Evolutionary conservation across 1,284 basidiomycete genomes (phyloP), one percentile per base, ranked within the genome.

Genomic region (Porodaedalea pini): DNA sequence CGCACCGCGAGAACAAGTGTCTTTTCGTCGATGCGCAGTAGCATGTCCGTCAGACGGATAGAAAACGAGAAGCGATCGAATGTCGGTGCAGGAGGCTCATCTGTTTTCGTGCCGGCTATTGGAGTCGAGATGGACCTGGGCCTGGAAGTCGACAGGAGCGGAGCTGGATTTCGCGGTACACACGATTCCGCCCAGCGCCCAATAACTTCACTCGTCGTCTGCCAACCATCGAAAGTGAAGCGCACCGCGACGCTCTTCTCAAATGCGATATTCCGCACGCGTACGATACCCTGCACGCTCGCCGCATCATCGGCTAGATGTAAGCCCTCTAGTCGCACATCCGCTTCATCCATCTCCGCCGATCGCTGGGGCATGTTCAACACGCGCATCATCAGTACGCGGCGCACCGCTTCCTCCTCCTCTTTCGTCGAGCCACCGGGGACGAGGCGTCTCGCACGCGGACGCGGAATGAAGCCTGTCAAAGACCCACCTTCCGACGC

Each of bases 181-280:
- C 47, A 59, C 23, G 87, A 85, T 63, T 88, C 85, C 51, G 82
- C 73, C 70, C 92, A 89, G 44, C 82, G 83, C 23, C 86, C 94
- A 1, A 87, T 84, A 47, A 98, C 91, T 73, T 98, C 95, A 69
- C 88, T 93, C 58, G 92, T 95, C 36, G 95, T 98, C 71, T 94
- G 91, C 95, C 96, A 98, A 66, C 79, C 81, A 70, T 98, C 95
- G 64, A 95, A 82, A 1, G 95, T 98, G 73, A 98, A 98, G 39
- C 95, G 85, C 21, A 93, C 84, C 7, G 86, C 89, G 57, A 98
- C 80, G 79, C 84, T 86, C 74, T 98, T 98, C 66, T 91, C 80
- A 73, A 86, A 98, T 2, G 92, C 83, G 47, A 97, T 68, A 70
- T 98, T 98, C 65, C 85, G 82, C 59, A 96, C 91, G 49, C 86